Conservation (phyloP, 1,139 yeast species). For the Kluyveromyces marxianus region DNA sequence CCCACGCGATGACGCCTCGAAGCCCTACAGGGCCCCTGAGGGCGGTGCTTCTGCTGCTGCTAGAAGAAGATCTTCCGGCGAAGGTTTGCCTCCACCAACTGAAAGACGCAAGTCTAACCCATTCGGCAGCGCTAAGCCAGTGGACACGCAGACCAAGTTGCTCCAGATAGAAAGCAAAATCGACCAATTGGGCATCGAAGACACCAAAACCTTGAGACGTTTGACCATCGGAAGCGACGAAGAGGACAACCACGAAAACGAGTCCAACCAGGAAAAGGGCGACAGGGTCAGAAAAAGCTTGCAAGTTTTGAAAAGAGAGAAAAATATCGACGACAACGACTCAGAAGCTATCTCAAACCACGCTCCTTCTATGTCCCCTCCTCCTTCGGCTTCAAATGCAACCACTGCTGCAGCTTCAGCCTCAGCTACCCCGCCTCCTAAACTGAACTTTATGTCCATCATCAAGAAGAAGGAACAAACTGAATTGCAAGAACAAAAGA, state of each 20-base stretch:
- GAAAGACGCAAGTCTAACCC: constrained; percentile 41
- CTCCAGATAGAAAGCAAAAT: constrained; percentile 43
- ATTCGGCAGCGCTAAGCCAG: constrained; percentile 49
- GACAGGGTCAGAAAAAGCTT: constrained; percentile 7
- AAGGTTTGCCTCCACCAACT: constrained; percentile 7
- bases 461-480: constrained; percentile 2
- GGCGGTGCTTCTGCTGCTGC: neutral
- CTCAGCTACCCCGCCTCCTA: neutral
- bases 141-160: constrained; percentile 42
- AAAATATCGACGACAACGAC: constrained; percentile 10
- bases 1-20: constrained; percentile 24
- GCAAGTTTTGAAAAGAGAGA: constrained; percentile 13
- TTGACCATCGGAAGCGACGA: constrained; percentile 17
- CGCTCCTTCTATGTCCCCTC: neutral
- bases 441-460: constrained; percentile 1
- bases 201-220: constrained; percentile 50
- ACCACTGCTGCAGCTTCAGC: neutral
- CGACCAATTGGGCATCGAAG: constrained; percentile 39
- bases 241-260: constrained; percentile 1
- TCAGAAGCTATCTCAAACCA: constrained; percentile 8
- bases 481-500: neutral
- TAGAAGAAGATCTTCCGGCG: constrained; percentile 4
- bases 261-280: constrained; percentile 6
- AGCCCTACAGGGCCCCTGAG: constrained; percentile 13
- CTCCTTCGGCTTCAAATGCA: neutral